phyloP scores from a whole-genome alignment of 2,329 filamentous ascomycete genomes.

The Colletotrichum tanaceti region DNA sequence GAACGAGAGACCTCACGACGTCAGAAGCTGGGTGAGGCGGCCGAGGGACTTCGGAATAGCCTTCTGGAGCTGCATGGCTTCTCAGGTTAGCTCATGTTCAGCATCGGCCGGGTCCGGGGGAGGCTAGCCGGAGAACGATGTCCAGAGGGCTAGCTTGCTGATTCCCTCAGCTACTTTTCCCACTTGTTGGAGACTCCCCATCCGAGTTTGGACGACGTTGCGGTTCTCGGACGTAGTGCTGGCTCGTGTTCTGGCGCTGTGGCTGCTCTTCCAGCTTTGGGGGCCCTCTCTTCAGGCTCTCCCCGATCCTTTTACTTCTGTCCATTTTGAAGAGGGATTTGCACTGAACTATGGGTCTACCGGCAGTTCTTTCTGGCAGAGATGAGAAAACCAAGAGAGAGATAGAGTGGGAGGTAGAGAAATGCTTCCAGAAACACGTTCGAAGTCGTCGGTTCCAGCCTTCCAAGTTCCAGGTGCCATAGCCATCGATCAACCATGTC shows the following conservation, averaged over 20 bases:
- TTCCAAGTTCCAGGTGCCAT: too few relatives aligned
- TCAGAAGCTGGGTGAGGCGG: background rate
- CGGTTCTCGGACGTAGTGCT: too few relatives aligned
- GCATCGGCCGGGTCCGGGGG: too few relatives aligned
- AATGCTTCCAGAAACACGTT: background rate
- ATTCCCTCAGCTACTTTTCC: background rate
- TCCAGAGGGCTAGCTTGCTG: too few relatives aligned
- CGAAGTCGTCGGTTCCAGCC: background rate
- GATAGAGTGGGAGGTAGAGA: too few relatives aligned
- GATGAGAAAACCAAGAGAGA: too few relatives aligned
- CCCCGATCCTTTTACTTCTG: background rate
- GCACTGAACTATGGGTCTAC: background rate
- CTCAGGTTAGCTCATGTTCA: constrained; percentile 3
- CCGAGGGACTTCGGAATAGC: constrained; percentile 16
- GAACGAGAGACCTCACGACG: constrained; percentile 22
- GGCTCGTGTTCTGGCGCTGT: background rate
- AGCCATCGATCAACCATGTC: background rate
- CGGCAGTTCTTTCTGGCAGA: too few relatives aligned
- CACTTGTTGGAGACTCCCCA: too few relatives aligned
- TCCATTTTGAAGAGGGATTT: background rate
- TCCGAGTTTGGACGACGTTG: background rate
- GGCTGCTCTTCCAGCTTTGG: background rate
- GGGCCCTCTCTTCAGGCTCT: background rate
- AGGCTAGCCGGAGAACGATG: too few relatives aligned
- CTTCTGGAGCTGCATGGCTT: constrained; percentile 17